Evolutionary conservation across 2,329 filamentous ascomycete species (phyloP), one percentile per base, ranked within the genome.

Genomic region (Aphanoascus verrucosus): DNA sequence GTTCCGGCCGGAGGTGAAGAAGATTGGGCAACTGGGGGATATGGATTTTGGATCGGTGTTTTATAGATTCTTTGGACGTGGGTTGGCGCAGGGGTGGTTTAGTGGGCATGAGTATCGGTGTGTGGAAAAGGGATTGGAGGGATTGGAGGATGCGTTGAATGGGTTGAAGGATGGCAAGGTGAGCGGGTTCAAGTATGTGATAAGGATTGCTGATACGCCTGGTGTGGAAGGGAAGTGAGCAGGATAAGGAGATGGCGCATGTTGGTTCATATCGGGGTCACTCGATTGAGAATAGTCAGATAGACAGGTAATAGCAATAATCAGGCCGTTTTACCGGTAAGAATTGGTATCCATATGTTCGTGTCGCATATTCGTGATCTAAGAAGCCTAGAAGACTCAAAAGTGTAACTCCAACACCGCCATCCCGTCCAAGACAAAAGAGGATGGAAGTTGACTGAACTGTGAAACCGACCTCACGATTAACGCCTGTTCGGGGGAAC

Each of bases 161-260:
- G 76, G 79, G 57, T 63, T 86, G 62, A 78, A 75, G 63, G 73
- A 72, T 28, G 82, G 82, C 0, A 80, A 78, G 65, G 80, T 78
- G 19, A 82, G 77, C 60, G 82, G 74, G 1, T 72, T 79, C 0
- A 86, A 86, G 67, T 85, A 83, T 69, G 77, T 85, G 0, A 79
- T 49, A 19, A 70, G 69, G 57, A 74, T 81, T 64, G 71, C 59
- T 7, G 76, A 80, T 37, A 79, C 77, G 20, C 60, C 61, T 35
- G 61, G 61, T 32, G 46, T 60, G 11, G 46, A n/a, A 51, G 38
- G 23, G 4, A 42, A 34, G 7, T 17, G n/a, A 41, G 9, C 17
- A 12, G 14, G 15, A 9, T 19, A 19, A 37, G n/a, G 23, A 31
- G 34, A 34, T 34, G 17, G 34, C 17, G 37, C n/a, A n/a, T n/a